Evolutionary conservation across 2,329 filamentous ascomycete genomes (phyloP), one percentile per base, ranked within the genome.

Genomic region (Sordariomycetes sp.): DNA sequence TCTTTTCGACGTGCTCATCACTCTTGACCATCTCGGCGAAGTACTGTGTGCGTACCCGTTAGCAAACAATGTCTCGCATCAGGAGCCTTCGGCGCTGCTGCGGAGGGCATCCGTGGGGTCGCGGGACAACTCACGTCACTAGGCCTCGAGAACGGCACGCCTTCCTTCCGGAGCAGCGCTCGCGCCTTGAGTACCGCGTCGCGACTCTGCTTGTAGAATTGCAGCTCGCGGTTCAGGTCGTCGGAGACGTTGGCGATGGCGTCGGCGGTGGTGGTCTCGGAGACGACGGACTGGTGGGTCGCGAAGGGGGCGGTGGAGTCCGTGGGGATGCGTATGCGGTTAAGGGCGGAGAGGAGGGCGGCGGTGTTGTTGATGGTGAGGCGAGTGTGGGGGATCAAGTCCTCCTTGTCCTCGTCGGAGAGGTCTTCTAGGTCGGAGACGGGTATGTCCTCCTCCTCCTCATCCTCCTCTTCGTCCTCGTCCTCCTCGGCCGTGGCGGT

Each of bases 1-100:
- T 89, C 78, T 89, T 91, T 69, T 89, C 89, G 94, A 99, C 99
- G 72, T 96, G 94, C 65, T 95, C 92, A 69, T 99, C 94, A 66
- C 86, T 89, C 82, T 97, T 97, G 66, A 96, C 86, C 91, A 97
- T 99, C 78, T 99, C 94, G 52, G 94, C 94, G 65, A 99, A 99
- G 75, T 95, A 99, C 55, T 57, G 34, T 13, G 2, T 12, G 5
- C 45, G 20, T 22, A 2, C 45, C 20, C n/a, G 45, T 50, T 24
- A 50, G 45, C n/a, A 8, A 50, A 3, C 6, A 2, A 24, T 50
- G 45, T 50, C 12, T 50, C 22, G 22, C 22, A 50, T 22, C n/a
- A n/a, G n/a, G n/a, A n/a, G n/a, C n/a, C n/a, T n/a, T n/a, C n/a
- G n/a, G n/a, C n/a, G n/a, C n/a, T n/a, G n/a, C n/a, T n/a, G n/a